A percentile compares a stretch with the other conserved stretches of the same genome.
These are phyloP conservation scores for Xanthoconium stramineum DNA, from an alignment of 768 basidiomycete species.

Conservation along the genomic window DNA sequence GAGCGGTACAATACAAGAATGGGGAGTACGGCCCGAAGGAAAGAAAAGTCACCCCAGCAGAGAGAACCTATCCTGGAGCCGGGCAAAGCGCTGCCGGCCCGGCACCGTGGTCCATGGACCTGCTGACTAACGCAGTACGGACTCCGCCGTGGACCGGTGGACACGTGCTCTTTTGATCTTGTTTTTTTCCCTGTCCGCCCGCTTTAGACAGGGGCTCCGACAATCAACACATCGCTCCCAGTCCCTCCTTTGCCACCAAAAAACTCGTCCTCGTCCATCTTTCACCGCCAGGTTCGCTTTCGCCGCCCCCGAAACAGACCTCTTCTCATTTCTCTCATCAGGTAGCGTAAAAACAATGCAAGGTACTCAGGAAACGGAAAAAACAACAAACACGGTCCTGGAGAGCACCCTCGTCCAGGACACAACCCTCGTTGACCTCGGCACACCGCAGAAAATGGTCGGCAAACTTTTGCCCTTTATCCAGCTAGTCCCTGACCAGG, in stretches of 20 bases:
- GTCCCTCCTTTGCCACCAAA: slow-evolving; percentile 11
- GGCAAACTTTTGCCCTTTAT: slow-evolving; percentile 29
- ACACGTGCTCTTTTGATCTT: slow-evolving; percentile 34
- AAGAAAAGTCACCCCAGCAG: background rate
- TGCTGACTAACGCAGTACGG: slow-evolving; percentile 14
- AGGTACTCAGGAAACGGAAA: slow-evolving; percentile 20
- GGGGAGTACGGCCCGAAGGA: background rate
- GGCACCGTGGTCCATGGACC: slow-evolving; percentile 27
- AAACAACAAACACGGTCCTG: slow-evolving; percentile 12
- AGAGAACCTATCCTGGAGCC: too few species aligned
- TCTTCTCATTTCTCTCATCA: slow-evolving; percentile 29
- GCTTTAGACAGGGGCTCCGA: slow-evolving; percentile 37
- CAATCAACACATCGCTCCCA: slow-evolving; percentile 32
- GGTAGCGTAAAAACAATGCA: slow-evolving; percentile 33
- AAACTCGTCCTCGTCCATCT: slow-evolving; percentile 14
- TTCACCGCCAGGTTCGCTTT: slow-evolving; percentile 12
- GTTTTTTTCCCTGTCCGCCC: slow-evolving; percentile 35
- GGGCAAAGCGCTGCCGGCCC: slow-evolving; percentile 5
- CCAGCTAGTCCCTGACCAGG: slow-evolving; percentile 27
- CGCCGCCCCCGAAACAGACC: background rate
- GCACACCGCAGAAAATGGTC: slow-evolving; percentile 29
- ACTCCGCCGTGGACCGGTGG: slow-evolving; percentile 19
- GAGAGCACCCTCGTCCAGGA: slow-evolving; percentile 16
- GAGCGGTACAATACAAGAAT: slow-evolving; percentile 15
- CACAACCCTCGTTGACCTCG: slow-evolving; percentile 25